phyloP scores from a whole-genome alignment of 306 rosid species.

The Vachellia collinsii region DNA sequence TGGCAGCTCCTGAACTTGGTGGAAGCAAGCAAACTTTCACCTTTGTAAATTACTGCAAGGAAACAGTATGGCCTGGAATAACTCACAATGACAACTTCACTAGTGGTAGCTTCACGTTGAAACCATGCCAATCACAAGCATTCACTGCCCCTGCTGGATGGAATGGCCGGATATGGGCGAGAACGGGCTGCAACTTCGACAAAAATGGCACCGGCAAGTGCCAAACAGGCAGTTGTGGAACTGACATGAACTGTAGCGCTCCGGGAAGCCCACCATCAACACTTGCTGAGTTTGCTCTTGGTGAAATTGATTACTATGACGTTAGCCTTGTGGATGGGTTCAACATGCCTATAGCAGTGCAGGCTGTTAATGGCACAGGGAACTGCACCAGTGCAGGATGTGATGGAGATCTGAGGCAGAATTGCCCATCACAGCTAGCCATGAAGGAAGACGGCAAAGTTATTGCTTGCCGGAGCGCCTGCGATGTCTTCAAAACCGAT shows the following conservation, averaged over 20 bases:
- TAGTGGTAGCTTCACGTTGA: slow-evolving; percentile 51
- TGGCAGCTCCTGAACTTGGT: not conserved
- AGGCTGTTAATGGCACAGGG: slow-evolving; percentile 57
- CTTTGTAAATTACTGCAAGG: slow-evolving; percentile 61
- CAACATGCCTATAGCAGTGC: slow-evolving; percentile 59
- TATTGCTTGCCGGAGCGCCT: slow-evolving; percentile 59
- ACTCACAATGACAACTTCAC: slow-evolving; percentile 54
- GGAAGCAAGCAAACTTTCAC: slow-evolving; percentile 51
- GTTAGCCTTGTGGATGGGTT: slow-evolving; percentile 75
- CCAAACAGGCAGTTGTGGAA: slow-evolving; percentile 64
- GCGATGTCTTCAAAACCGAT: slow-evolving; percentile 54
- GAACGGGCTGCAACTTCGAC: slow-evolving; percentile 70
- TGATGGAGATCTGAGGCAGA: slow-evolving; percentile 62
- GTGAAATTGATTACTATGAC: slow-evolving; percentile 56
- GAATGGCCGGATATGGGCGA: slow-evolving; percentile 67
- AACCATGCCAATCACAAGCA: slow-evolving; percentile 50
- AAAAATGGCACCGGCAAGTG: slow-evolving; percentile 56
- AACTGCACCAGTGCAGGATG: slow-evolving; percentile 65
- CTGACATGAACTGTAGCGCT: slow-evolving; percentile 49
- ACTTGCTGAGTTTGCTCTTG: slow-evolving; percentile 60
- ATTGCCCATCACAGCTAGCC: slow-evolving; percentile 51
- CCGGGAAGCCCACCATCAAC: slow-evolving; percentile 59
- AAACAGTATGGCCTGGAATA: slow-evolving; percentile 67
- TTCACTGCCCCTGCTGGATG: slow-evolving; percentile 51
- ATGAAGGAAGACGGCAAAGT: slow-evolving; percentile 45